phyloP scores from a whole-genome alignment of 139 green algal genomes.

The Tetraselmis striata region DNA sequence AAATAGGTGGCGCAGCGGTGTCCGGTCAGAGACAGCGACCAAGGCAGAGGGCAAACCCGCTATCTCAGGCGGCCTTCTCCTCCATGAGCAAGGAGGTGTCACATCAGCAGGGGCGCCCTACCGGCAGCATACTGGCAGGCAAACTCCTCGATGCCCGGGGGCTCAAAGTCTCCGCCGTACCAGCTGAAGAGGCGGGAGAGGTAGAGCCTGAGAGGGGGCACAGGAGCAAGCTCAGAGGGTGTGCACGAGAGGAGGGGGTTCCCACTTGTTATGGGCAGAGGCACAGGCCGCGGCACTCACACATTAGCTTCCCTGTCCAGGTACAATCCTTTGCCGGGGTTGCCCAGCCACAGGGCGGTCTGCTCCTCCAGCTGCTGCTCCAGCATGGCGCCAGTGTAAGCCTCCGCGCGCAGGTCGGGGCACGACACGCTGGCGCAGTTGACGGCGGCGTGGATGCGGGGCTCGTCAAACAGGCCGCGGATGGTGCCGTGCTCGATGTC shows the following conservation, averaged over 20 bases:
- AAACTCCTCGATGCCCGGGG: not conserved
- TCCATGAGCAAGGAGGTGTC: no score
- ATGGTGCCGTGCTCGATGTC: constrained; percentile 12
- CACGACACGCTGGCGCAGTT: constrained; percentile 15
- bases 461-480: constrained; percentile 4
- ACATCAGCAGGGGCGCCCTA: not conserved
- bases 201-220: constrained; percentile 2
- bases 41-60: no score
- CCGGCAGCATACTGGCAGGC: not conserved
- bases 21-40: no score
- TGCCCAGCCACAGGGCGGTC: constrained; percentile 3
- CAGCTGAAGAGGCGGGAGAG: constrained; percentile 9
- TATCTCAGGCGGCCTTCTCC: no score
- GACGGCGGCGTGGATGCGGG: constrained; percentile 10
- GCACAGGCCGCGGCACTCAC: not conserved
- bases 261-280: no score
- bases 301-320: not conserved
- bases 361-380: constrained; percentile 8
- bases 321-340: constrained; percentile 1
- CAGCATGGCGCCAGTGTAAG: not conserved
- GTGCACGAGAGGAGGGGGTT: no score
- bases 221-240: no score
- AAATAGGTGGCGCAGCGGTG: no score
- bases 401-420: constrained; percentile 7
- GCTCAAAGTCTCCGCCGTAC: constrained; percentile 9